Evolutionary conservation across 1,284 basidiomycete species (phyloP).

Genomic region (Cryptococcus sp.): DNA sequence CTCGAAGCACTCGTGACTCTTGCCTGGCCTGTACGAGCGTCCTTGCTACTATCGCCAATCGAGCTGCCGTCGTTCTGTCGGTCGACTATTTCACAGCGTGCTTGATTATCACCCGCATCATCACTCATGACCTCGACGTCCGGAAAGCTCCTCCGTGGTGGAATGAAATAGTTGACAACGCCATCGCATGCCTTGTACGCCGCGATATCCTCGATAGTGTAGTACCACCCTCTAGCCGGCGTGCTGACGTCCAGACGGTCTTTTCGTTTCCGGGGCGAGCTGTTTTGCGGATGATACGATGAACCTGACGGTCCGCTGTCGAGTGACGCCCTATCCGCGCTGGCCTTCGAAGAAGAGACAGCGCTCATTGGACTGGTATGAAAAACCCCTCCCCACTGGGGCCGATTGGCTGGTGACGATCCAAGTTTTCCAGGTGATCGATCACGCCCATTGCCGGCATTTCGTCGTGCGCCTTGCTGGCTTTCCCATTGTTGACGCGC

Average conservation of each 20-base stretch:
- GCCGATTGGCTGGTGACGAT: slow-evolving; percentile 2
- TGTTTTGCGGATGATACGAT: slow-evolving; percentile 3
- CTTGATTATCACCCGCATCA: slow-evolving; percentile 3
- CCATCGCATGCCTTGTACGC: slow-evolving; percentile 39
- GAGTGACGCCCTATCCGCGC: slow-evolving; percentile 4
- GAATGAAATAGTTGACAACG: slow-evolving; percentile 47
- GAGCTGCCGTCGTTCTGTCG: slow-evolving; percentile 19
- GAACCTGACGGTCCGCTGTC: slow-evolving; percentile 11
- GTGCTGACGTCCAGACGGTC: slow-evolving; percentile 1
- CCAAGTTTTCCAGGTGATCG: slow-evolving; percentile 3
- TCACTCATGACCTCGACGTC: slow-evolving; percentile 13
- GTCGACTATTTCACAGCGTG: background rate
- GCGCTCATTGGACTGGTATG: slow-evolving; percentile 15
- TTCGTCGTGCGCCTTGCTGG: slow-evolving; percentile 11
- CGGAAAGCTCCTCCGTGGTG: slow-evolving; percentile 24
- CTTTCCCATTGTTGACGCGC: slow-evolving; percentile 35
- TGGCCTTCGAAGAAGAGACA: slow-evolving; percentile 3
- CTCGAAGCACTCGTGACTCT: slow-evolving; percentile 20
- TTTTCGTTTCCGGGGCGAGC: slow-evolving; percentile 1
- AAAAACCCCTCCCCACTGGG: slow-evolving; percentile 8
- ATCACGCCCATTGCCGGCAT: slow-evolving; percentile 7
- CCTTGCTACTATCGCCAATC: slow-evolving; percentile 20
- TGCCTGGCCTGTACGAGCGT: background rate
- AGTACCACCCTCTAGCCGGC: slow-evolving; percentile 32
- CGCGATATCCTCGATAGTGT: slow-evolving; percentile 40